Conservation (phyloP, 768 basidiomycete species). For the Auricularia cornea region DNA sequence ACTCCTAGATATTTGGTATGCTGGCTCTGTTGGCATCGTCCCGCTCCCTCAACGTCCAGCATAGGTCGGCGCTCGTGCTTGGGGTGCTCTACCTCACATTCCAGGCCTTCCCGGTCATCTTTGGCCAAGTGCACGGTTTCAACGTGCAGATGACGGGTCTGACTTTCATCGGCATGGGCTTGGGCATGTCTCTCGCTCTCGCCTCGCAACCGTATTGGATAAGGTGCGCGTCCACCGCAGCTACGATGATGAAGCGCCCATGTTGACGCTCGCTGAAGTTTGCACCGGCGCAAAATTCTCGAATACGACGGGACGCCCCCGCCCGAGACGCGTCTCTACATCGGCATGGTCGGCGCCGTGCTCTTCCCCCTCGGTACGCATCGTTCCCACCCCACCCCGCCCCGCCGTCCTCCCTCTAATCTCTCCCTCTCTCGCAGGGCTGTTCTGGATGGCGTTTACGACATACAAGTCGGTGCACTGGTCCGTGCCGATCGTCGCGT, state of each 20-base stretch:
- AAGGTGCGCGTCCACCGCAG: slow-evolving; percentile 18
- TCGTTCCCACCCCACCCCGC: slow-evolving; percentile 1
- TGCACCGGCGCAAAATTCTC: slow-evolving; percentile 28
- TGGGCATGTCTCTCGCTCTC: slow-evolving; percentile 35
- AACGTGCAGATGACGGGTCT: slow-evolving; percentile 41
- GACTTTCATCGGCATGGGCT: slow-evolving; percentile 42
- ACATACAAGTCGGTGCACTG: slow-evolving; percentile 39
- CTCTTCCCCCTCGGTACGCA: slow-evolving; percentile 49
- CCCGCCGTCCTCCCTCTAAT: no score
- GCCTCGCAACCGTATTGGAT: slow-evolving; percentile 19
- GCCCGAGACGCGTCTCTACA: slow-evolving; percentile 56
- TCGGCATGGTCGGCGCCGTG: slow-evolving; percentile 62
- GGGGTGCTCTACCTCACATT: slow-evolving; percentile 41
- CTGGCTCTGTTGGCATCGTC: background rate
- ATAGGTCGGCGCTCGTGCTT: slow-evolving; percentile 18
- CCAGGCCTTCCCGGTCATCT: slow-evolving; percentile 53
- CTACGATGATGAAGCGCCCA: slow-evolving; percentile 18
- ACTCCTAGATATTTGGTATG: slow-evolving; percentile 57
- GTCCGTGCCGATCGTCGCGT: slow-evolving; percentile 39
- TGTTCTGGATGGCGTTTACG: slow-evolving; percentile 51
- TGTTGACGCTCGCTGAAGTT: slow-evolving; percentile 18
- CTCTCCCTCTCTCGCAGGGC: slow-evolving; percentile 22
- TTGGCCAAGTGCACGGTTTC: slow-evolving; percentile 39
- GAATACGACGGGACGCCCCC: slow-evolving; percentile 42
- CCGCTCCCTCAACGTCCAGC: slow-evolving; percentile 12